A percentile compares a stretch with the other conserved stretches of the same genome.
phyloP scores from a whole-genome alignment of 176 grass and related monocot genomes.

The Oryza punctata region DNA sequence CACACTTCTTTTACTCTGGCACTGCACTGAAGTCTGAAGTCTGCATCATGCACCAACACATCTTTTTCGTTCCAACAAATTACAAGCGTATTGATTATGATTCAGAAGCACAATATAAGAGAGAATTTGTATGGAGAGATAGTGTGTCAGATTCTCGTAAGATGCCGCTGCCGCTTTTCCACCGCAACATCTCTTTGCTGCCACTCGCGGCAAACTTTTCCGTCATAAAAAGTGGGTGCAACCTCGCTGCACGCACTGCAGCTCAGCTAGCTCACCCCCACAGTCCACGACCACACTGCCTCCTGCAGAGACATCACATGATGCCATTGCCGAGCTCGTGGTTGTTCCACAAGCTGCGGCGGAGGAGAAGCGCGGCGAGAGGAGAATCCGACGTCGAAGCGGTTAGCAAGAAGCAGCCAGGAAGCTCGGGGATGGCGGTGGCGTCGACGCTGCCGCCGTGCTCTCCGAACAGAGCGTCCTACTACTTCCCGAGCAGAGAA shows the following conservation, averaged over 20 bases:
- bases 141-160: not conserved
- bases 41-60: too few species aligned
- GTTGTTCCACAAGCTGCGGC: constrained; percentile 85
- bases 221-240: constrained; percentile 46
- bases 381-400: not conserved
- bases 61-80: not conserved
- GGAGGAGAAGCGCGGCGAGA: constrained; percentile 26
- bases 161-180: constrained; percentile 29
- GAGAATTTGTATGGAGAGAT: not conserved
- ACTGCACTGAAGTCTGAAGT: too few species aligned
- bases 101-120: not conserved
- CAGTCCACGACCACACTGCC: not conserved
- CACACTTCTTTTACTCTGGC: not conserved
- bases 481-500: constrained; percentile 57
- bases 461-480: constrained; percentile 70
- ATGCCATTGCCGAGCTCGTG: constrained; percentile 62
- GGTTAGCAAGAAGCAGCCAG: not conserved
- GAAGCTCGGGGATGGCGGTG: not conserved
- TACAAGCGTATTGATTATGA: not conserved
- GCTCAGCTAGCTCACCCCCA: constrained; percentile 18
- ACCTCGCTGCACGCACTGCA: constrained; percentile 3
- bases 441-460: constrained; percentile 29
- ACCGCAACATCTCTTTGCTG: constrained; percentile 24
- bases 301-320: not conserved
- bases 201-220: constrained; percentile 43